Percentiles rank a stretch among this genome's conserved stretches.
phyloP scores from a whole-genome alignment of 2,329 filamentous ascomycete species.

The Clarireedia paspali region DNA sequence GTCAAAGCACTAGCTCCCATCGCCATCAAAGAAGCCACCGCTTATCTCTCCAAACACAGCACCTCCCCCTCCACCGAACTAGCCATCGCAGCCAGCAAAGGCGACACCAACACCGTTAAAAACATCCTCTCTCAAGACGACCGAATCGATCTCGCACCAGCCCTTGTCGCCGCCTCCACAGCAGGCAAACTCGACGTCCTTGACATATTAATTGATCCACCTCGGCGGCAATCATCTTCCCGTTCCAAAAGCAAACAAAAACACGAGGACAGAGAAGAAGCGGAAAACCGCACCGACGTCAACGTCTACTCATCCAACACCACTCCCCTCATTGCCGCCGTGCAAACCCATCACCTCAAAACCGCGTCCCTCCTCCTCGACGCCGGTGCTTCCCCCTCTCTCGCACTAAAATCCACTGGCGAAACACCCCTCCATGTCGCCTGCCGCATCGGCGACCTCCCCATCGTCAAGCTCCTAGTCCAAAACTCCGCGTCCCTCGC shows the following conservation, averaged over 20 bases:
- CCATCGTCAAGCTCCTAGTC: slow-evolving; percentile 11
- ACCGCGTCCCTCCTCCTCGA: slow-evolving; percentile 14
- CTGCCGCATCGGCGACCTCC: slow-evolving; percentile 11
- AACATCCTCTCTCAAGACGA: slow-evolving; percentile 10
- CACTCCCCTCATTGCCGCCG: slow-evolving; percentile 16
- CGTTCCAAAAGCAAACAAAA: background rate
- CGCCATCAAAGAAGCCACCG: slow-evolving; percentile 7
- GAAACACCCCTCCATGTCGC: slow-evolving; percentile 12
- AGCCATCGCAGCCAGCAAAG: slow-evolving; percentile 7
- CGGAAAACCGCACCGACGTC: background rate
- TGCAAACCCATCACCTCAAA: slow-evolving; percentile 15
- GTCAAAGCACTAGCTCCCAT: slow-evolving; percentile 11
- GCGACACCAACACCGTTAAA: slow-evolving; percentile 6
- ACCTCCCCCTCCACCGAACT: slow-evolving; percentile 8
- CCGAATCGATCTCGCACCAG: slow-evolving; percentile 12
- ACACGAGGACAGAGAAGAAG: no score
- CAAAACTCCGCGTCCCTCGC: slow-evolving; percentile 12
- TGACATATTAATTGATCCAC: slow-evolving; percentile 14
- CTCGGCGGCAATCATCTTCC: background rate
- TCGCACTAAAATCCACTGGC: slow-evolving; percentile 8
- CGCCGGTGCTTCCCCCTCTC: slow-evolving; percentile 14
- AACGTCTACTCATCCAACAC: slow-evolving; percentile 13
- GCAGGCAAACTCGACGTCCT: slow-evolving; percentile 12
- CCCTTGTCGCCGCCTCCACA: slow-evolving; percentile 13
- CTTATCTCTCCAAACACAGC: slow-evolving; percentile 10